phyloP scores from a whole-genome alignment of 2,329 filamentous ascomycete genomes.

The Sporothrix variecibatus region DNA sequence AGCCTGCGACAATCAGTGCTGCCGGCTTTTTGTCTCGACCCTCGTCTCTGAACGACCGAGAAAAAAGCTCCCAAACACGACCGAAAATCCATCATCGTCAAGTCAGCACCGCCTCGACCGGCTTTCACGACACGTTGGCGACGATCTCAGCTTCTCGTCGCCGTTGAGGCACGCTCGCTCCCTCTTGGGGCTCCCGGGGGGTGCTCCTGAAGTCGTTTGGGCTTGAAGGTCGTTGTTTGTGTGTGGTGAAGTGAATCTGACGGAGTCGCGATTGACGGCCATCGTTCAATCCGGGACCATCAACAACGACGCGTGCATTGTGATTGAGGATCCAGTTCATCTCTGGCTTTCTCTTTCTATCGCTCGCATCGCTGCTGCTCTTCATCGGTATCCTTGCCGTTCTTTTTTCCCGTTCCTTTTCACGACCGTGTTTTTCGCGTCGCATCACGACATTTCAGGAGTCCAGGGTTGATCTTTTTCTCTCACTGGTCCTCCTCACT shows the following conservation, averaged over 20 bases:
- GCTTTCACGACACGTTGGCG: constrained; percentile 45
- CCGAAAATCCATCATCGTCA: constrained; percentile 4
- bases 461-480: constrained; percentile 12
- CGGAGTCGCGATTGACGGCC: constrained; percentile 3
- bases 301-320: constrained; percentile 9
- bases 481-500: not conserved
- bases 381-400: not conserved
- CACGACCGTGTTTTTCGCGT: constrained; percentile 16
- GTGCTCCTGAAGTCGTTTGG: constrained; percentile 20
- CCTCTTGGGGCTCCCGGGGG: constrained; percentile 42
- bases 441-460: not conserved
- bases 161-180: constrained; percentile 38
- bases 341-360: not conserved
- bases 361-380: not conserved
- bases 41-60: not conserved
- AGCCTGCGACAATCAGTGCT: constrained; percentile 19
- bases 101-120: constrained; percentile 33
- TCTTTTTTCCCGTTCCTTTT: not conserved
- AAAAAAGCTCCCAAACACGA: constrained; percentile 11
- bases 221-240: not conserved
- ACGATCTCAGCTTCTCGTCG: constrained; percentile 43
- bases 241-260: not conserved
- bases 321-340: not conserved
- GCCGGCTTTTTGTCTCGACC: constrained; percentile 6
- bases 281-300: not conserved